Conservation (phyloP, 176 grass and related monocot genomes). For the Tillandsia fasciculata region DNA sequence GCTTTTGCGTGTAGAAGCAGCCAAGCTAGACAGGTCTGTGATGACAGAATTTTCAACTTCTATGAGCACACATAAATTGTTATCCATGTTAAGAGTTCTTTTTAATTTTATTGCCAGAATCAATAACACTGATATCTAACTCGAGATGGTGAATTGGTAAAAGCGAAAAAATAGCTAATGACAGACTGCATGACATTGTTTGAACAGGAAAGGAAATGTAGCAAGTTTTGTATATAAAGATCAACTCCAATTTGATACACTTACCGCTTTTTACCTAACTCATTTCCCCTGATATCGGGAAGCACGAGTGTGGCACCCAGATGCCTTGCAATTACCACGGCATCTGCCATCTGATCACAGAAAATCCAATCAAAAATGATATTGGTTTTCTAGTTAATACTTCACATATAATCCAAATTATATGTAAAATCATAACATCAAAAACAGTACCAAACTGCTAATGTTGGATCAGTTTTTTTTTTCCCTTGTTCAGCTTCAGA, state of each 20-base stretch:
- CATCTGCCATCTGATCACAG: slow-evolving; percentile 63
- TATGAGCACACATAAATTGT: background rate
- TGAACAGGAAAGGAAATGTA: background rate
- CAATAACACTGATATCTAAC: background rate
- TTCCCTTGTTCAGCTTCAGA: no score
- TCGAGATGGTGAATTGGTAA: background rate
- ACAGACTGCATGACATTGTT: background rate
- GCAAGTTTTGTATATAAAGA: background rate
- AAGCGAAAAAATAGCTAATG: background rate
- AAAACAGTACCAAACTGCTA: no score
- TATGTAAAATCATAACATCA: no score
- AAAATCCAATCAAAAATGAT: background rate
- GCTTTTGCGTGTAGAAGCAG: no score
- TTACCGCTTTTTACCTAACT: slow-evolving; percentile 71
- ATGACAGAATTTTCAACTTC: background rate
- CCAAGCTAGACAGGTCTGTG: no score
- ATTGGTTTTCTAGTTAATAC: no score
- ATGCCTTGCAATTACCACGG: slow-evolving; percentile 74
- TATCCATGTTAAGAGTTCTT: background rate
- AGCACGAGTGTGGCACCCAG: slow-evolving; percentile 79
- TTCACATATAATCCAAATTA: no score
- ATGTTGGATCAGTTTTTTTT: no score
- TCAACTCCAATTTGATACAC: slow-evolving; percentile 9
- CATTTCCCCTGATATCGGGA: slow-evolving; percentile 75
- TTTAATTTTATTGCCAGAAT: background rate